phyloP scores from a whole-genome alignment of 129 eudicot species.

The Dittrichia graveolens region DNA sequence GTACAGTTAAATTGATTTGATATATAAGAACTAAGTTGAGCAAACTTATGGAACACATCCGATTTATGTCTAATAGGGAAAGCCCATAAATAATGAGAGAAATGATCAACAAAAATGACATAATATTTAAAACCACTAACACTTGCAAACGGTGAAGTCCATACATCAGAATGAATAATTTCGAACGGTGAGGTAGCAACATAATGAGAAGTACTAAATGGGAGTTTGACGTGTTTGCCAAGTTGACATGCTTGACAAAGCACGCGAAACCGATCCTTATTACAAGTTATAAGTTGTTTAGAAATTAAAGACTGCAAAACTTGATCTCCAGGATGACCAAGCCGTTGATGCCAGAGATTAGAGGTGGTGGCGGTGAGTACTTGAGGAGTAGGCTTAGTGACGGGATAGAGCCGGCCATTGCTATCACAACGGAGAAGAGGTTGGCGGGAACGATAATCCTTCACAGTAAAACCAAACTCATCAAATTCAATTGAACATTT shows the following conservation, averaged over 20 bases:
- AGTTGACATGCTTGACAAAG: neutral
- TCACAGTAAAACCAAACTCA: too few species aligned
- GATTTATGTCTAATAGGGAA: neutral
- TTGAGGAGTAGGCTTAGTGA: too few species aligned
- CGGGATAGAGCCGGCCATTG: too few species aligned
- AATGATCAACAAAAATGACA: neutral
- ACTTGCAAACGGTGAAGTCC: neutral
- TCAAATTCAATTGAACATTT: too few species aligned
- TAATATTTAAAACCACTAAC: neutral
- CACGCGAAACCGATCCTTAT: too few species aligned
- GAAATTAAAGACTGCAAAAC: too few species aligned
- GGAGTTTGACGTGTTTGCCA: neutral
- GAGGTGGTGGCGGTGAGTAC: too few species aligned
- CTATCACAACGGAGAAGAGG: too few species aligned
- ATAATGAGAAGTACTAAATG: neutral
- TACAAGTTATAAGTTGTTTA: too few species aligned
- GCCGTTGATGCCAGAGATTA: too few species aligned
- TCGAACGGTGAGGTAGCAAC: neutral
- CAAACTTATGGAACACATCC: neutral
- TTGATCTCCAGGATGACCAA: too few species aligned
- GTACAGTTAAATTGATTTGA: neutral
- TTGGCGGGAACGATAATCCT: too few species aligned
- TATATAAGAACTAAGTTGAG: neutral
- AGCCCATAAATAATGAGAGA: neutral
- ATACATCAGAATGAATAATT: neutral